Base-by-base conservation (phyloP, 1,139 yeast genomes). In the Meyerozyma carpophila region DNA sequence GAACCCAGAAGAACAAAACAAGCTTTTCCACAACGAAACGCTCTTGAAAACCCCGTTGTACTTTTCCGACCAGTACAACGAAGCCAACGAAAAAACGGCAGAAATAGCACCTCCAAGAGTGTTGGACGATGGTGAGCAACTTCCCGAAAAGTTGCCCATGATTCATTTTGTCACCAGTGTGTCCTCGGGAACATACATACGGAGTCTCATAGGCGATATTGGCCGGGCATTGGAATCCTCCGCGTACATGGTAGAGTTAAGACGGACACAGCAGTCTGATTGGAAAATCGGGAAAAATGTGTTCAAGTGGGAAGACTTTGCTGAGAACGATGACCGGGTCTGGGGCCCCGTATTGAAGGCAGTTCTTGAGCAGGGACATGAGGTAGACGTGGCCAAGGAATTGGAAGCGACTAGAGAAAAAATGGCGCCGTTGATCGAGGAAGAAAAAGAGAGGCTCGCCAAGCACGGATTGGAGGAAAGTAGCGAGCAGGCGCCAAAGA, bases 181-280 rank as follows among this genome's bases (percentile, higher is more conserved):
- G 0, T 86, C 96, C 1, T 89, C 98, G 0, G 99, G 99, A 1
- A 93, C 98, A 0, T 94, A 94, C 56, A 91, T 94, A 41, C 76
- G 98, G 52, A 86, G 97, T 13, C 68, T 94, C 45, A 75, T 93
- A 40, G 89, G 95, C 62, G 98, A 94, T 57, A 74, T 88, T 41
- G 98, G 96, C 1, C 77, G 87, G 48, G 84, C 93, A 0, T 66
- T 91, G 58, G 84, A 84, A 14, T 80, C 91, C 0, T 81, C 90
- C 14, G 90, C 96, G 0, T 91, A 89, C 57, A 91, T 94, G 96
- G 96, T 86, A 8, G 83, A 82, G 51, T 75, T 94, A 44, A 77
- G 81, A 7, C 77, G 99, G 55, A 60, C 68, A 8, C 73, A 78
- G 44, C 98, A 93, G 62, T 89, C 90, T 2, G 84, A 85, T 39